A percentile compares a stretch with the other conserved stretches of the same genome.
Evolutionary conservation across 164 flowering plant genomes (phyloP).

Genomic region (Euptelea pleiosperma): DNA sequence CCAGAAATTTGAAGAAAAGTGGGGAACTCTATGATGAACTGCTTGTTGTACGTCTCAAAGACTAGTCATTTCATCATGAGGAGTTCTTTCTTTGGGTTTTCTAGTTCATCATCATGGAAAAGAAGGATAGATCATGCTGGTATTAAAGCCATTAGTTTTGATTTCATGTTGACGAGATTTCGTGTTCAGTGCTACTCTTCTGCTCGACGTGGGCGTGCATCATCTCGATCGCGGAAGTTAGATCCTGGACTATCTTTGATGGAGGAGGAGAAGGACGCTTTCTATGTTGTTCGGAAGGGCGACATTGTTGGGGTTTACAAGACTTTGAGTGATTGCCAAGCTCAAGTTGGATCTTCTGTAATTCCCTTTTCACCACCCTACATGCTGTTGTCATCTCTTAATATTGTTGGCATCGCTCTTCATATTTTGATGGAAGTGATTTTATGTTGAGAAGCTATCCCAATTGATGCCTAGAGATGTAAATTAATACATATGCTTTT

Average conservation of each 20-base stretch:
- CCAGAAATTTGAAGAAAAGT: slow-evolving; percentile 17
- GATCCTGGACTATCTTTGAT: slow-evolving; percentile 26
- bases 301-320: slow-evolving; percentile 80
- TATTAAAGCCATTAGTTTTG: slow-evolving; percentile 25
- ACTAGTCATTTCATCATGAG: slow-evolving; percentile 23
- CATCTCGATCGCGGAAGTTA: slow-evolving; percentile 20
- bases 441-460: no score
- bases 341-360: slow-evolving; percentile 81
- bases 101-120: slow-evolving; percentile 27
- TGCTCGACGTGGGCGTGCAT: slow-evolving; percentile 21
- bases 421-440: no score
- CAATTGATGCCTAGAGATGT: no score
- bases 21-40: slow-evolving; percentile 44
- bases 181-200: slow-evolving; percentile 50
- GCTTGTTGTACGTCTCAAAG: slow-evolving; percentile 42
- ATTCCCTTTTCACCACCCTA: slow-evolving; percentile 1
- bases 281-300: slow-evolving; percentile 89
- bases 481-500: no score
- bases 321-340: slow-evolving; percentile 70
- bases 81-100: slow-evolving; percentile 23
- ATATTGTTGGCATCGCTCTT: no score
- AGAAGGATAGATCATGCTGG: slow-evolving; percentile 25
- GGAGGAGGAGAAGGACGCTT: slow-evolving; percentile 59
- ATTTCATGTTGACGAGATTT: slow-evolving; percentile 31
- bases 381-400: not conserved